phyloP scores from a whole-genome alignment of 768 basidiomycete genomes.

The Lactarius hengduanensis region DNA sequence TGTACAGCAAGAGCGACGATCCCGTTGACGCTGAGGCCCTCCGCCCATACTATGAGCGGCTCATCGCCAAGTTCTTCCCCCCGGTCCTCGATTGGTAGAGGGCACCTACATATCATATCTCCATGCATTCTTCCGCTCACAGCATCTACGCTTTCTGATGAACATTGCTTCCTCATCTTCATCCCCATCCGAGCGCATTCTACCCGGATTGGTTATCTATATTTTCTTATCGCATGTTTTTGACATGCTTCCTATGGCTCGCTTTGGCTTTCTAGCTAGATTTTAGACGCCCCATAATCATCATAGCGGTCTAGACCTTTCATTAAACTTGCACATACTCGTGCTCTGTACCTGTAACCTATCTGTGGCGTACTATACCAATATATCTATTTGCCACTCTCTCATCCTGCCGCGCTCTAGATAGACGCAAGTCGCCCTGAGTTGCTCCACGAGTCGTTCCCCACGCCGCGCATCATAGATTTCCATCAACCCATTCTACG shows the following conservation, averaged over 20 bases:
- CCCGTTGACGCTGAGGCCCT: constrained; percentile 60
- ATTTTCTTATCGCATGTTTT: constrained; percentile 14
- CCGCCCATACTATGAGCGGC: constrained; percentile 76
- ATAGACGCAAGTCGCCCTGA: neutral
- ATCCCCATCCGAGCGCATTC: constrained; percentile 15
- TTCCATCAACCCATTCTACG: constrained; percentile 10
- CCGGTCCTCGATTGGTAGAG: constrained; percentile 74
- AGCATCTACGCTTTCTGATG: constrained; percentile 15
- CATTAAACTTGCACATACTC: neutral
- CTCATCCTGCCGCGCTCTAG: neutral
- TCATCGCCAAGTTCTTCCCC: constrained; percentile 88
- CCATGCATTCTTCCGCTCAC: constrained; percentile 9
- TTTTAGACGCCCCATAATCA: constrained; percentile 15
- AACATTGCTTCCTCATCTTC: constrained; percentile 2
- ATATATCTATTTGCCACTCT: neutral
- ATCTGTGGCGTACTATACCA: neutral
- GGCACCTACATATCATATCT: constrained; percentile 1
- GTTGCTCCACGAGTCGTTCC: constrained; percentile 3
- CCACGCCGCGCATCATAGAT: neutral
- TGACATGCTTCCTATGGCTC: neutral
- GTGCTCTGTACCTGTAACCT: neutral
- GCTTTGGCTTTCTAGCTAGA: constrained; percentile 11
- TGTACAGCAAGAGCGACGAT: constrained; percentile 86
- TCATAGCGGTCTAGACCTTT: neutral
- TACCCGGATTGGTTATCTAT: neutral